A percentile compares a stretch with the other conserved stretches of the same genome.
These are phyloP conservation scores for Spergularia marina DNA, from an alignment of 148 eudicot genomes.

Conservation along the genomic window DNA sequence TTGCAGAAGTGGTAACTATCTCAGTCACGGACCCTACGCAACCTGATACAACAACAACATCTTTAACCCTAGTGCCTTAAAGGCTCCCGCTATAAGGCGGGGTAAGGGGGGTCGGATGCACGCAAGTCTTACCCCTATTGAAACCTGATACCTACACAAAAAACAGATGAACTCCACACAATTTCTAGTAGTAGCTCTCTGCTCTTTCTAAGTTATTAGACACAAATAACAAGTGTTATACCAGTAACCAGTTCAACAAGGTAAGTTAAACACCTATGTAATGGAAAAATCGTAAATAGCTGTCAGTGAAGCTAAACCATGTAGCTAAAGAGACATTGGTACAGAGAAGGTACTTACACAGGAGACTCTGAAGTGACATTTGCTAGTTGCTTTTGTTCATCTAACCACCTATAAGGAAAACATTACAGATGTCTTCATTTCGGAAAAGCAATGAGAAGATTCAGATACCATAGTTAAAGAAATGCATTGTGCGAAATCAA, in stretches of 20 bases:
- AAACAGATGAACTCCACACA: too few relatives aligned
- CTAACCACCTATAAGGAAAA: constrained; percentile 61
- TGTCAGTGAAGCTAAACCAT: background rate
- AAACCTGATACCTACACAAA: background rate
- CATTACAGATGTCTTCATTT: background rate
- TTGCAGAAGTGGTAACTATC: background rate
- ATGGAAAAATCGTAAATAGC: background rate
- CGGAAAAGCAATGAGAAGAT: background rate
- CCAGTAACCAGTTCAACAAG: too few relatives aligned
- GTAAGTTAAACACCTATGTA: too few relatives aligned
- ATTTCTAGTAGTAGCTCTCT: too few relatives aligned
- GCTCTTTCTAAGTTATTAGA: too few relatives aligned
- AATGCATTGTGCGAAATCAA: background rate
- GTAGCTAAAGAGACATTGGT: background rate
- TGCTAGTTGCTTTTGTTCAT: constrained; percentile 87
- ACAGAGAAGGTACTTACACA: constrained; percentile 59
- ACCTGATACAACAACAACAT: too few relatives aligned
- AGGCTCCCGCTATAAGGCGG: too few relatives aligned
- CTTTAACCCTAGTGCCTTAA: too few relatives aligned
- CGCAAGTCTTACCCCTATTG: too few relatives aligned
- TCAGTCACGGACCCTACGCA: background rate
- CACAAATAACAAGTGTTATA: too few relatives aligned
- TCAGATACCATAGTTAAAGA: background rate
- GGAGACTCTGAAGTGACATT: constrained; percentile 83
- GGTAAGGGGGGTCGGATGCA: too few relatives aligned